phyloP scores from a whole-genome alignment of 495 filamentous ascomycete species.

The Annulohypoxylon moriforme region DNA sequence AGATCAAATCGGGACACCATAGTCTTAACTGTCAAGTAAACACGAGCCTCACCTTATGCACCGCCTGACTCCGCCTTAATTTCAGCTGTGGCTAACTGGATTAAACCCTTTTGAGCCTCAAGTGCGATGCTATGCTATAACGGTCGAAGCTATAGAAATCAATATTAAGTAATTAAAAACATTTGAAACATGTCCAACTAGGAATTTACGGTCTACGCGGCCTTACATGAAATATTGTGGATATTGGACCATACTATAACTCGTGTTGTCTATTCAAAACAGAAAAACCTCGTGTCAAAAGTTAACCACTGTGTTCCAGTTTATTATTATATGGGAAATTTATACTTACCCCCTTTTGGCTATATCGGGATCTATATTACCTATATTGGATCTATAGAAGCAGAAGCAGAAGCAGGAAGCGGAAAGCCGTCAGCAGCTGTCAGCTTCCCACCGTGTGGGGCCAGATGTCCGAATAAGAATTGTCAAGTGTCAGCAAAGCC shows the following conservation, averaged over 20 bases:
- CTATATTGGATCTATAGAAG: background rate
- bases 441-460: conserved; percentile 24
- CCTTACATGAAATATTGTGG: conserved; percentile 32
- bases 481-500: conserved; percentile 31
- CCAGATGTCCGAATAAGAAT: conserved; percentile 33
- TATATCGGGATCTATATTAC: conserved; percentile 4
- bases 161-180: background rate
- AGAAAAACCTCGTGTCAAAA: background rate
- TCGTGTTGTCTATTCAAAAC: conserved; percentile 18
- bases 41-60: conserved; percentile 34
- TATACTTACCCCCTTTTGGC: conserved; percentile 31
- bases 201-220: conserved; percentile 32
- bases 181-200: conserved; percentile 2
- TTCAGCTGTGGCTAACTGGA: conserved; percentile 3
- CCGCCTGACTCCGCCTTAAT: conserved; percentile 19
- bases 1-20: conserved; percentile 15
- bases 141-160: background rate
- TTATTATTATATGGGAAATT: conserved; percentile 15
- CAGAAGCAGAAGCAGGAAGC: background rate
- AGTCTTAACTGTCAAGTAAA: conserved; percentile 26
- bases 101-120: conserved; percentile 24
- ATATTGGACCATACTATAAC: conserved; percentile 28
- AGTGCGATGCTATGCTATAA: conserved; percentile 11
- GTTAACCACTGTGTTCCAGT: background rate
- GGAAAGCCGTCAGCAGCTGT: conserved; percentile 25